Evolutionary conservation across 805 yeast genomes (phyloP).

Genomic region (Hanseniaspora taiwanica): DNA sequence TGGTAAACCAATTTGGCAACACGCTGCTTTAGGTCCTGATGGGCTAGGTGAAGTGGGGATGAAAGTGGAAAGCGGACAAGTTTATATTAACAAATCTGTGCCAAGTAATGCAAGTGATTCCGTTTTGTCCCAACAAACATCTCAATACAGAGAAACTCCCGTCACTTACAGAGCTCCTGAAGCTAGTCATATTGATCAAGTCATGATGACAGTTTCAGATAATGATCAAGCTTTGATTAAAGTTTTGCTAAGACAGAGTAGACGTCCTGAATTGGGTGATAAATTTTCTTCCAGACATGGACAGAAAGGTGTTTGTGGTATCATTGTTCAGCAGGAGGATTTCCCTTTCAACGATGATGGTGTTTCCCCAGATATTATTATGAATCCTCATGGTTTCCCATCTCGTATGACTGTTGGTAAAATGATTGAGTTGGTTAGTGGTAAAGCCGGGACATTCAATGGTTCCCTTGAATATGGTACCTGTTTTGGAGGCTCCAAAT

Average conservation of each 20-base stretch:
- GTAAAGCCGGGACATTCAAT: slow-evolving; percentile 93
- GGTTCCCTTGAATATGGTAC: slow-evolving; percentile 93
- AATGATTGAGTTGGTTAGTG: slow-evolving; percentile 91
- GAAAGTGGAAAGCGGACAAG: slow-evolving; percentile 83
- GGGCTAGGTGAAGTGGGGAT: slow-evolving; percentile 96
- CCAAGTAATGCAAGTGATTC: slow-evolving; percentile 73
- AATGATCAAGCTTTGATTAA: slow-evolving; percentile 90
- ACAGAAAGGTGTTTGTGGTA: slow-evolving; percentile 98
- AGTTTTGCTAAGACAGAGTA: slow-evolving; percentile 83
- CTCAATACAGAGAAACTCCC: slow-evolving; percentile 71
- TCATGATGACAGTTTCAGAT: slow-evolving; percentile 92
- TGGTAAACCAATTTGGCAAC: slow-evolving; percentile 75
- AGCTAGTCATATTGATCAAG: slow-evolving; percentile 90
- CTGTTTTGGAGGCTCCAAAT: slow-evolving; percentile 95
- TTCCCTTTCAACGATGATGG: slow-evolving; percentile 92
- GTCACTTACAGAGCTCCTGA: slow-evolving; percentile 90
- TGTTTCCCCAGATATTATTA: slow-evolving; percentile 85
- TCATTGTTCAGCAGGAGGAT: slow-evolving; percentile 93
- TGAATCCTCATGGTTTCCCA: slow-evolving; percentile 99
- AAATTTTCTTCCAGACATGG: slow-evolving; percentile 97
- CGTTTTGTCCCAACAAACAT: slow-evolving; percentile 15
- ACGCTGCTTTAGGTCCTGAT: slow-evolving; percentile 78
- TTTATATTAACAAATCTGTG: slow-evolving; percentile 82
- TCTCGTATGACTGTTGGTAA: slow-evolving; percentile 99
- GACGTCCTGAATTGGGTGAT: slow-evolving; percentile 96